phyloP scores from a whole-genome alignment of 257 asterid species.

The Fraxinus cuspidata region DNA sequence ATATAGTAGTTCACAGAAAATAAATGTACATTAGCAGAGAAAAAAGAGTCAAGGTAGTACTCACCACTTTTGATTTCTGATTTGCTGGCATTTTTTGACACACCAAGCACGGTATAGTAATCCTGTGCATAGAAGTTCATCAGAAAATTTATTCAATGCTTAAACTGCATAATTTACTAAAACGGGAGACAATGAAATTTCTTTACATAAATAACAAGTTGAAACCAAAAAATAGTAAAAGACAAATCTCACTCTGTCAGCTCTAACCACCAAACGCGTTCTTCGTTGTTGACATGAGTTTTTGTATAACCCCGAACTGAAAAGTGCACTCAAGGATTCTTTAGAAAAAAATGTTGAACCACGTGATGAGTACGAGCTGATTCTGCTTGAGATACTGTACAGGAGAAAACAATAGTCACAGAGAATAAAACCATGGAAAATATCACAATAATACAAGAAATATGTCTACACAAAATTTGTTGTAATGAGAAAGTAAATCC shows the following conservation, averaged over 20 bases:
- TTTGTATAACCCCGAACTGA: constrained; percentile 44
- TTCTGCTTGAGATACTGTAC: constrained; percentile 66
- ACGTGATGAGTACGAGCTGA: constrained; percentile 57
- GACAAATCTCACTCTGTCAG: constrained; percentile 63
- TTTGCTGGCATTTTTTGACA: constrained; percentile 81
- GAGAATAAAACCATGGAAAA: not conserved
- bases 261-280: constrained; percentile 71
- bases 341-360: constrained; percentile 60
- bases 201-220: not conserved
- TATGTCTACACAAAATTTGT: not conserved
- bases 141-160: not conserved
- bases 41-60: constrained; percentile 29
- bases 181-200: not conserved
- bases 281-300: constrained; percentile 56
- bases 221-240: not conserved
- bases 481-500: not conserved
- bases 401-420: constrained; percentile 23
- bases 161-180: not conserved
- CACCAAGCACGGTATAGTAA: constrained; percentile 89
- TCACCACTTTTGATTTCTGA: constrained; percentile 90
- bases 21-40: not conserved
- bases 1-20: not conserved
- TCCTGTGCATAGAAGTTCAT: constrained; percentile 49
- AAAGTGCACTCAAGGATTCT: constrained; percentile 59
- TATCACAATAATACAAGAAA: constrained; percentile 11